Evolutionary conservation across 768 basidiomycete genomes (phyloP), one percentile per base, ranked within the genome.

Genomic region (Rhodotorula taiwanensis): DNA sequence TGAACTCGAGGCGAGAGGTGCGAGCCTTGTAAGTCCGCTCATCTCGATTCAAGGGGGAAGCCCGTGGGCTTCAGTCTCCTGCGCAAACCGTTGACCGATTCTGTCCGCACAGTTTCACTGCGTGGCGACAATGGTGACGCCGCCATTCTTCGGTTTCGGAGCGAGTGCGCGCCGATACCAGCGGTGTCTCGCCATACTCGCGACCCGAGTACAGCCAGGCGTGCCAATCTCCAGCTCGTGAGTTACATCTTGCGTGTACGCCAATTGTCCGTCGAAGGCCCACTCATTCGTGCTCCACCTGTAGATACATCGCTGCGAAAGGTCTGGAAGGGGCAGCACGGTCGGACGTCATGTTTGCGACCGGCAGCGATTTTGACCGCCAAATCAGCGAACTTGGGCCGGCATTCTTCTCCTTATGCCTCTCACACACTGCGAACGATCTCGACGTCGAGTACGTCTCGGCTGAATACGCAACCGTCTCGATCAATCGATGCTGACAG

Each of bases 291-390:
- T 7, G 3, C 18, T 30, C 20, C 60, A 69, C 63, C 9, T 65
- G 58, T 0, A 52, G 64, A 3, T 27, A 13, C 7, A 34, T 65
- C 36, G 67, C 67, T 2, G 53, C 65, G 11, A 33, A 51, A 28
- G 63, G 63, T 5, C 56, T 69, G 6, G 36, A 58, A 4, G 67
- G 55, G 2, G 60, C 60, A 0, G 67, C 49, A 2, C 30, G 33
- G 2, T 69, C 67, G 4, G 67, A 69, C 27, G 43, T 55, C 11
- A 50, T 69, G 16, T 54, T 53, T 42, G 15, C 57, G 20, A 58
- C 63, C 0, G 49, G 62, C 2, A 21, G 42, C 23, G 63, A 62
- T n/a, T 69, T 52, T 54, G 63, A 52, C 21, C 18, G n/a, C 7
- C 67, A 69, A 31, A 34, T 62, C 30, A 52, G 39, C 15, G 31